Evolutionary conservation across 306 rosid genomes (phyloP).

Genomic region (Elaeagnus macrophylla): DNA sequence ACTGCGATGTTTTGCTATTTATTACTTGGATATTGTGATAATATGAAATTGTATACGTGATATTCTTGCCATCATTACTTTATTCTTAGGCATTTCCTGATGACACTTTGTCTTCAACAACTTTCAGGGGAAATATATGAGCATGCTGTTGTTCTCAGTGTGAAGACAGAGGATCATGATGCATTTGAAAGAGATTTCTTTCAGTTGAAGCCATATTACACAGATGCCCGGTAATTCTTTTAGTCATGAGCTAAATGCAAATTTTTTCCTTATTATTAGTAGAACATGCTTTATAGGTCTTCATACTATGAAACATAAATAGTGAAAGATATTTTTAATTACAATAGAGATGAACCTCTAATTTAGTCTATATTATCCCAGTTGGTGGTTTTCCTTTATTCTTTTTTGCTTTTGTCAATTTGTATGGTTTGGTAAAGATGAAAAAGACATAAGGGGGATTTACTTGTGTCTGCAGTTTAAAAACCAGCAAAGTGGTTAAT

Average conservation of each 20-base stretch:
- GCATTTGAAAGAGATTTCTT: conserved; percentile 94
- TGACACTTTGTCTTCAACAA: conserved; percentile 15
- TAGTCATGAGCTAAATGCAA: not conserved
- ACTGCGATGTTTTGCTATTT: no score
- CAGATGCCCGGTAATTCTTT: conserved; percentile 71
- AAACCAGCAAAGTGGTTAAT: not conserved
- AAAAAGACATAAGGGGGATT: no score
- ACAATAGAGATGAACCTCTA: no score
- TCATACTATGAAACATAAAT: not conserved
- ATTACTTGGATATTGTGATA: no score
- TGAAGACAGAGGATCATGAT: conserved; percentile 84
- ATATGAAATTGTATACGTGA: not conserved
- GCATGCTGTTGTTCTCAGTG: conserved; percentile 89
- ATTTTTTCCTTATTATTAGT: conserved; percentile 3
- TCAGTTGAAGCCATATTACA: conserved; percentile 89
- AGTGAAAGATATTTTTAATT: not conserved
- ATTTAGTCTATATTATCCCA: no score
- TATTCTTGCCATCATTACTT: not conserved
- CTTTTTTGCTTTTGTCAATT: no score
- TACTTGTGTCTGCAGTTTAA: not conserved
- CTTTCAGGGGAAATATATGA: conserved; percentile 88
- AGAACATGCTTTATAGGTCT: conserved; percentile 9
- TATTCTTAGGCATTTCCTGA: conserved; percentile 1
- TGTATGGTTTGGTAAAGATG: no score
- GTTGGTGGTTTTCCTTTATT: no score